Percentiles rank a stretch among this genome's conserved stretches.
phyloP scores from a whole-genome alignment of 495 filamentous ascomycete species.

The Aspergillus homomorphus region DNA sequence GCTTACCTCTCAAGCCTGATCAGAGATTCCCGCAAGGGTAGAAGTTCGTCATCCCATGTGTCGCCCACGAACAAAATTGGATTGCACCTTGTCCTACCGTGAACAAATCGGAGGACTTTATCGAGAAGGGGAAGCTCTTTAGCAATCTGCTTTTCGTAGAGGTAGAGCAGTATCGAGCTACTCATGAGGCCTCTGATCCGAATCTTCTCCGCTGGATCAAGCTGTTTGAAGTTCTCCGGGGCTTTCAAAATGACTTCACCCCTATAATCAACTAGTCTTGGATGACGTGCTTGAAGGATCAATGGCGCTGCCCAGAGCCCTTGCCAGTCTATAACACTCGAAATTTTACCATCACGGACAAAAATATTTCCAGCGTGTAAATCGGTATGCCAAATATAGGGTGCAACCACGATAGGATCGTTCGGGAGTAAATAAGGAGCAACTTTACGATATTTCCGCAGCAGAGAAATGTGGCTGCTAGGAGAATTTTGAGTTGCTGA shows the following conservation, averaged over 20 bases:
- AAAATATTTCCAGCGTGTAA: constrained; percentile 37
- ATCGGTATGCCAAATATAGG: constrained; percentile 35
- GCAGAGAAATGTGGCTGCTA: constrained; percentile 18
- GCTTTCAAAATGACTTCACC: constrained; percentile 26
- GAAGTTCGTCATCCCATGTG: constrained; percentile 28
- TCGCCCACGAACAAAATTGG: constrained; percentile 24
- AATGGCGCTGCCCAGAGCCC: constrained; percentile 25
- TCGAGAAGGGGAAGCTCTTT: constrained; percentile 18
- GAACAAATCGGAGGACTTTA: constrained; percentile 11
- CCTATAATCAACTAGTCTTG: constrained; percentile 27
- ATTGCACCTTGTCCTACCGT: constrained; percentile 19
- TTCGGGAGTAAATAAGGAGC: constrained; percentile 26
- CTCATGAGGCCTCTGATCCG: constrained; percentile 18
- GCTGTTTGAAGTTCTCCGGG: constrained; percentile 24
- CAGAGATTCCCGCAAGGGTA: constrained; percentile 27
- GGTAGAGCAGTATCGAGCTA: constrained; percentile 24
- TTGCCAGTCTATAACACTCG: constrained; percentile 36
- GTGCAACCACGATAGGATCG: constrained; percentile 17
- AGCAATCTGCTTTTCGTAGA: constrained; percentile 25
- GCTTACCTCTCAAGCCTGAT: constrained; percentile 24
- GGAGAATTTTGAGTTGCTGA: constrained; percentile 23
- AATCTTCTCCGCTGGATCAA: constrained; percentile 20
- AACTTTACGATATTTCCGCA: constrained; percentile 24
- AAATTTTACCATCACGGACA: constrained; percentile 25
- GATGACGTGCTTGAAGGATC: constrained; percentile 23